Evolutionary conservation across 116 monocot genomes (phyloP), one percentile per base, ranked within the genome.

Genomic region (Zostera marina): DNA sequence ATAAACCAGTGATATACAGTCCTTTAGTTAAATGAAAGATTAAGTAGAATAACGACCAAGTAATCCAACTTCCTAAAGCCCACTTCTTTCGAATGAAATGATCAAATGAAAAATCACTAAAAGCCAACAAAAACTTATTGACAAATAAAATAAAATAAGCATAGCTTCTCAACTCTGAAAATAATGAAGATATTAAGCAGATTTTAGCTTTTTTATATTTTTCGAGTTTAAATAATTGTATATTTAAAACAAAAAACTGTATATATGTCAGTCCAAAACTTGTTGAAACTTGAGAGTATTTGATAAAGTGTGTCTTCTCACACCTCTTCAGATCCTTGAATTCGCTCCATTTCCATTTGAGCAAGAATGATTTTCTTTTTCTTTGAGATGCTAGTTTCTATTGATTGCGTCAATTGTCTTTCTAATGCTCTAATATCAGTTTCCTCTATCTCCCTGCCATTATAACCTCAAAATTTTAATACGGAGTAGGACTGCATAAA

Each of bases 261-360:
- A 32, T 0, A 32, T 32, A 32, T 32, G 32, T 32, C 32, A 32
- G 32, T 32, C 5, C 32, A 32, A 32, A 32, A 32, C 5, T 32
- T 3, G 32, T 32, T 32, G 32, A n/a, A n/a, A n/a, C n/a, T 32
- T 32, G 32, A 32, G 32, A 32, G 32, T 32, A 32, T 32, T 32
- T 32, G 14, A 45, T 45, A 45, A 22, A 53, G 22, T 21, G 1
- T 12, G 11, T 7, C 42, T 8, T 19, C 7, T 22, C 24, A 4
- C 61, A 88, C 96, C 85, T 89, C 96, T 62, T 96, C 85, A 63
- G 88, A 89, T 42, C 75, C 96, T 60, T 85, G 96, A 74, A 85
- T 67, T 54, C 89, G 62, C 64, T 89, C 89, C 69, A 96, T 89
- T 76, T 96, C 89, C 74, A 83, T 89, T 57, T 85, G 82, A 49